A percentile compares a stretch with the other conserved stretches of the same genome.
Evolutionary conservation across 2,329 filamentous ascomycete species (phyloP).

Genomic region (Celoporthe dispersa): DNA sequence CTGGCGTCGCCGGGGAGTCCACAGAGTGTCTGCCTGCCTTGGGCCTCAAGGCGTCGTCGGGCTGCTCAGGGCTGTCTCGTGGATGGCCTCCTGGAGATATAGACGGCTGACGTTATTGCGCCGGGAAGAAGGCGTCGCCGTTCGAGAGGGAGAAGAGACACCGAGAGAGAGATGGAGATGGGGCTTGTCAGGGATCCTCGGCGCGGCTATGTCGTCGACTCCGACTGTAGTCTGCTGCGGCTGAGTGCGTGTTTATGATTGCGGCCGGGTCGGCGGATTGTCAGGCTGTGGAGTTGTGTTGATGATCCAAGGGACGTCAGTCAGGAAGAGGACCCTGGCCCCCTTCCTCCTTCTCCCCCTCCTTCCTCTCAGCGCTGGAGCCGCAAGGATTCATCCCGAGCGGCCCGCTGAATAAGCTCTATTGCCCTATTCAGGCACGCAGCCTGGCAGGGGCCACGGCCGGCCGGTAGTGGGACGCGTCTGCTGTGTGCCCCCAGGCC

Average conservation of each 20-base stretch:
- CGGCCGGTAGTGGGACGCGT: neutral
- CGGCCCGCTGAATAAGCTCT: conserved; percentile 10
- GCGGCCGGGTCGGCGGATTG: neutral
- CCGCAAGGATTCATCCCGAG: conserved; percentile 1
- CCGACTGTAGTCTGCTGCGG: neutral
- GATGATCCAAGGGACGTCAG: neutral
- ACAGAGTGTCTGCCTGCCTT: neutral
- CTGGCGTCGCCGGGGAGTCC: no score
- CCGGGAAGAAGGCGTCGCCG: neutral
- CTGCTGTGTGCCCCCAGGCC: no score
- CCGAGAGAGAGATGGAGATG: neutral
- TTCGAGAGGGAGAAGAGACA: neutral
- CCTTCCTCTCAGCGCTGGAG: neutral
- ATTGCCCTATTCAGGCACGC: neutral
- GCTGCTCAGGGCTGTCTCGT: neutral
- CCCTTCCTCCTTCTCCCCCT: neutral
- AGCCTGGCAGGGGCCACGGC: neutral
- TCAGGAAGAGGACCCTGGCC: neutral
- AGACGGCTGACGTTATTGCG: neutral
- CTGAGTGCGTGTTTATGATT: neutral
- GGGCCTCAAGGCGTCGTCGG: neutral
- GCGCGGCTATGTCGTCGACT: neutral
- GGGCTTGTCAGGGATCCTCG: neutral
- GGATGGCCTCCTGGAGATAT: neutral
- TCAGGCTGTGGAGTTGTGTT: neutral